These are phyloP conservation scores for Earliella scabrosa DNA, from an alignment of 1,284 basidiomycete species.

Conservation along the genomic window DNA sequence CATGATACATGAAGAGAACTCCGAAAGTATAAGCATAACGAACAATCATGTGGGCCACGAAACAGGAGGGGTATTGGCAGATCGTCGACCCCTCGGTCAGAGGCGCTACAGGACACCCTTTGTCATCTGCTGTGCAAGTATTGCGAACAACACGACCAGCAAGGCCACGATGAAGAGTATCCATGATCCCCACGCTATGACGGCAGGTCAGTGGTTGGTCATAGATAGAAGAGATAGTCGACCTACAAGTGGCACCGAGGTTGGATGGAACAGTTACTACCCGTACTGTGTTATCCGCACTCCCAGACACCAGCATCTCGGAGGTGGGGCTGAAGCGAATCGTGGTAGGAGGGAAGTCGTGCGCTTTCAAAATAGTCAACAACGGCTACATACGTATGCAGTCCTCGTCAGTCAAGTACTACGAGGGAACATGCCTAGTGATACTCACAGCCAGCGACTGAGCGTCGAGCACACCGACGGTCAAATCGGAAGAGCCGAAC, in stretches of 20 bases:
- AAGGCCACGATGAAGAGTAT: conserved; percentile 39
- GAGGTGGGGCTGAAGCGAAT: conserved; percentile 87
- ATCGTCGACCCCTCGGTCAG: too few species aligned
- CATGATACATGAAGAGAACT: conserved; percentile 14
- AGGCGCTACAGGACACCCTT: conserved; percentile 6
- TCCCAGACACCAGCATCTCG: conserved; percentile 86
- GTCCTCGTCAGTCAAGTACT: neutral
- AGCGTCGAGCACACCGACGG: conserved; percentile 86
- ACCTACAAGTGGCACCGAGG: conserved; percentile 58
- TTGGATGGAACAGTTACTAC: conserved; percentile 76
- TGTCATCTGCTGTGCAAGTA: conserved; percentile 37
- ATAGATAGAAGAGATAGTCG: neutral
- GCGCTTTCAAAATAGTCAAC: conserved; percentile 88
- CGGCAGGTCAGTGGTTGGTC: conserved; percentile 3
- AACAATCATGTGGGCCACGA: neutral
- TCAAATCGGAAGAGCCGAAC: conserved; percentile 88
- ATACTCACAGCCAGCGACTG: conserved; percentile 74
- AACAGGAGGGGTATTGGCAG: neutral
- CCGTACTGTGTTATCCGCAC: conserved; percentile 90
- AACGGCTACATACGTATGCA: conserved; percentile 72
- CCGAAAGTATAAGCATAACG: conserved; percentile 20
- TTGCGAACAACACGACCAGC: conserved; percentile 40
- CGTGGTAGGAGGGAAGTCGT: conserved; percentile 93
- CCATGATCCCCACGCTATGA: conserved; percentile 38
- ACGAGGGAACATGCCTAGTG: neutral